These are phyloP conservation scores for Didymella sp. DNA, from an alignment of 2,329 filamentous ascomycete species.

Conservation along the genomic window DNA sequence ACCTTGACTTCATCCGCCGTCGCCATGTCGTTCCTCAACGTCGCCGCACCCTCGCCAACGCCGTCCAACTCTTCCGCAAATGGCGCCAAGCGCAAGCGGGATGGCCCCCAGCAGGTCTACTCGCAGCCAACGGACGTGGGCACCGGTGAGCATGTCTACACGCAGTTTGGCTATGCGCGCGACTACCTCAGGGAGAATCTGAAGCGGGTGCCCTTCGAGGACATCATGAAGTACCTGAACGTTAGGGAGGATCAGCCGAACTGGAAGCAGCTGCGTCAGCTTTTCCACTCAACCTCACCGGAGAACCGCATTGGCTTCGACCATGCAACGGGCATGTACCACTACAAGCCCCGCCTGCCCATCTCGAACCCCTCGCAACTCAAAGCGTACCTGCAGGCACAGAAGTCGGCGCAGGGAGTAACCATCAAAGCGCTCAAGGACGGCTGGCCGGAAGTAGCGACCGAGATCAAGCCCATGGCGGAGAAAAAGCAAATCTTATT, in stretches of 20 bases:
- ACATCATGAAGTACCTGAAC: slow-evolving; percentile 82
- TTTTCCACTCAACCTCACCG: slow-evolving; percentile 66
- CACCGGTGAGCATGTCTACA: slow-evolving; percentile 81
- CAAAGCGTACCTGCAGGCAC: slow-evolving; percentile 79
- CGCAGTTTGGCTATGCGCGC: slow-evolving; percentile 86
- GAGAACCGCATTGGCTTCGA: slow-evolving; percentile 68
- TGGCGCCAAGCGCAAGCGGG: slow-evolving; percentile 64
- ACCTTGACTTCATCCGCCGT: neutral
- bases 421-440: slow-evolving; percentile 92
- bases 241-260: slow-evolving; percentile 68
- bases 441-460: slow-evolving; percentile 87
- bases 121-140: slow-evolving; percentile 79
- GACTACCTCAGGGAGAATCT: slow-evolving; percentile 66
- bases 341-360: slow-evolving; percentile 82
- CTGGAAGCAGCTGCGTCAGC: slow-evolving; percentile 65
- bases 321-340: slow-evolving; percentile 71
- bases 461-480: slow-evolving; percentile 80
- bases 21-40: slow-evolving; percentile 47
- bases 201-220: slow-evolving; percentile 71
- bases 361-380: slow-evolving; percentile 81
- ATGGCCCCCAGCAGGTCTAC: slow-evolving; percentile 65
- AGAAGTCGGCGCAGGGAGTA: slow-evolving; percentile 80
- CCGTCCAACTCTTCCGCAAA: slow-evolving; percentile 52
- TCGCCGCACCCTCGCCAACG: slow-evolving; percentile 64
- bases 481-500: slow-evolving; percentile 80